Evolutionary conservation across 1,139 yeast species (phyloP), one percentile per base, ranked within the genome.

Genomic region (Geotrichum klebahnii): DNA sequence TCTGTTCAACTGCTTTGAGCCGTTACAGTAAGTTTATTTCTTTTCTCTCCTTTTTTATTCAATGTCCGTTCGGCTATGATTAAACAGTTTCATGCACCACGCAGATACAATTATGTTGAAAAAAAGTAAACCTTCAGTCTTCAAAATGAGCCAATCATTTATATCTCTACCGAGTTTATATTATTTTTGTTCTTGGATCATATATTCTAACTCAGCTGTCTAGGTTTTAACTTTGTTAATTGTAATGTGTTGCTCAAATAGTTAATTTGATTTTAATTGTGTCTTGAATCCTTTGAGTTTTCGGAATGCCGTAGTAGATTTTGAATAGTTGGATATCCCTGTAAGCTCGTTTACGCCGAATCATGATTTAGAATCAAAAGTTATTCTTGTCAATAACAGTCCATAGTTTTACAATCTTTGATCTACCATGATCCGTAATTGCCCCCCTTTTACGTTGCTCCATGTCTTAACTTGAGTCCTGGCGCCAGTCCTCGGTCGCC

Each of bases 21-120:
- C 29, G 5, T 50, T 38, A 22, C 16, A 32, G 38, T 29, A 31
- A n/a, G 31, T 28, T 23, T 3, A n/a, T 22, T 20, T 10, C 17
- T 23, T 34, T 48, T 17, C 24, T 20, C 5, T 12, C 24, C 19
- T 10, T 16, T 38, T n/a, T 47, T 39, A 1, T 10, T 20, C 29
- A n/a, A n/a, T n/a, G n/a, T n/a, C n/a, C n/a, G 5, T 12, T 14
- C 22, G 51, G 58, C 60, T 32, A 60, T 63, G 68, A 66, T 64
- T 63, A 60, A 53, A 55, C 43, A 50, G 57, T 58, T 63, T 64
- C 67, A 64, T 64, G 68, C 67, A 64, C 68, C 67, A 64, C 67
- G 58, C 67, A 53, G 55, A 64, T 28, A 57, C 51, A 54, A 39
- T 44, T 44, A 23, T 53, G 55, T 36, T 50, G 59, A 55, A 59